Conservation (phyloP, 2,329 filamentous ascomycete species). For the Alternaria viburni region DNA sequence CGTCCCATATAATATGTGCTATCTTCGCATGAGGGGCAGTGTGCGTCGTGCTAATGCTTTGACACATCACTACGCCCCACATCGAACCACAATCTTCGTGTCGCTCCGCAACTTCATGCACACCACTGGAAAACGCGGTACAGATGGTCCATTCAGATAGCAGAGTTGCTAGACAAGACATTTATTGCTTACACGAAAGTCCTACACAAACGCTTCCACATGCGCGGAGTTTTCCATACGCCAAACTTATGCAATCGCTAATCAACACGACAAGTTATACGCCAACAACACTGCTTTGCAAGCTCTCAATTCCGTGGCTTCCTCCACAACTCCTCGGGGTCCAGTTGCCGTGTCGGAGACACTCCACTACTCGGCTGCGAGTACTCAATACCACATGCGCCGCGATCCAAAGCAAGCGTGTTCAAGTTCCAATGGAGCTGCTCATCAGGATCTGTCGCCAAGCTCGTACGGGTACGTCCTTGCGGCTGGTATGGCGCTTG, state of each 20-base stretch:
- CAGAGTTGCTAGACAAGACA: background rate
- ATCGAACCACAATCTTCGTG: background rate
- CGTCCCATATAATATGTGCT: rapidly evolving
- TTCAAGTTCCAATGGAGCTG: slow-evolving; percentile 46
- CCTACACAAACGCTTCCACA: background rate
- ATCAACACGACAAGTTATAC: background rate
- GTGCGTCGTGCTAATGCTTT: background rate
- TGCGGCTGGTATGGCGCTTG: slow-evolving; percentile 11
- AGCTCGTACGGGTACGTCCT: slow-evolving; percentile 26
- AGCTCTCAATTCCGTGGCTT: slow-evolving; percentile 22
- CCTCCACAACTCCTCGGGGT: slow-evolving; percentile 34
- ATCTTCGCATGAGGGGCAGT: background rate
- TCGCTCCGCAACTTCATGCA: background rate
- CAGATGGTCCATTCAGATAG: background rate
- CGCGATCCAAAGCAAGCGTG: slow-evolving; percentile 38
- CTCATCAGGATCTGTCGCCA: slow-evolving; percentile 43
- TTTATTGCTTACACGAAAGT: background rate
- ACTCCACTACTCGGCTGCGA: slow-evolving; percentile 18
- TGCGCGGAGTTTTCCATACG: background rate
- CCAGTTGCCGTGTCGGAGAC: slow-evolving; percentile 14
- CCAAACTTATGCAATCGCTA: slow-evolving; percentile 18
- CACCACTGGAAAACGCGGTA: background rate
- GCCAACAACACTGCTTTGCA: background rate
- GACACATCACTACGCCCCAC: background rate
- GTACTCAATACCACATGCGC: slow-evolving; percentile 43